A percentile compares a stretch with the other conserved stretches of the same genome.
phyloP scores from a whole-genome alignment of 352 stramenopile genomes.

The Globisporangium ultimum region DNA sequence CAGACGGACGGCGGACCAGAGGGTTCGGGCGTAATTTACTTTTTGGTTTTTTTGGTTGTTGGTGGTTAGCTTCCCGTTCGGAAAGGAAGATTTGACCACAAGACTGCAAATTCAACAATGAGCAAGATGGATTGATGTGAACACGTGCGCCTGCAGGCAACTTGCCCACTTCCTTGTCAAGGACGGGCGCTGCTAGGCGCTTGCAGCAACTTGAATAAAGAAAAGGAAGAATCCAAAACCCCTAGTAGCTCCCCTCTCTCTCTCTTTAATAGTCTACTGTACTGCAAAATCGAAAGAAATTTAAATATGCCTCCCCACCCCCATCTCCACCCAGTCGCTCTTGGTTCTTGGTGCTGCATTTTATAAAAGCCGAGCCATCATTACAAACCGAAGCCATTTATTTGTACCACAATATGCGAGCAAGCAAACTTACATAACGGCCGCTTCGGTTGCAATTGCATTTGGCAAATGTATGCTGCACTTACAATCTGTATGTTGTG shows the following conservation, averaged over 20 bases:
- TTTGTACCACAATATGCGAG: no score
- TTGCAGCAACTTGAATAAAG: conserved; percentile 9
- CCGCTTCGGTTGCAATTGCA: no score
- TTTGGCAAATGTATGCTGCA: no score
- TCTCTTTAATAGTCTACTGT: neutral
- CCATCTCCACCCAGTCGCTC: no score
- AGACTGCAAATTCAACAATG: conserved; percentile 55
- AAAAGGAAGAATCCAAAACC: conserved; percentile 11
- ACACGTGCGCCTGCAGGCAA: neutral
- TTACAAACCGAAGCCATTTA: neutral
- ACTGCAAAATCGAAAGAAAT: no score
- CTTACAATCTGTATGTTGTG: no score
- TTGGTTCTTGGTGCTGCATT: neutral
- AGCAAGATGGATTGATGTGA: conserved; percentile 10
- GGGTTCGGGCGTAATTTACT: conserved; percentile 5
- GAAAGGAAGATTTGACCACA: conserved; percentile 8
- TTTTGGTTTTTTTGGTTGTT: neutral
- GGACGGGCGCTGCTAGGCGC: neutral
- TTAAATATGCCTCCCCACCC: no score
- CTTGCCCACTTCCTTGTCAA: neutral
- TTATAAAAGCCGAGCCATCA: conserved; percentile 10
- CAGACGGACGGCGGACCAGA: conserved; percentile 10
- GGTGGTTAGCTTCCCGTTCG: neutral
- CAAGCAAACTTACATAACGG: no score
- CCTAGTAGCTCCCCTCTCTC: conserved; percentile 7